Evolutionary conservation across 768 basidiomycete genomes (phyloP).

Genomic region (Erythrobasidium yunnanense): DNA sequence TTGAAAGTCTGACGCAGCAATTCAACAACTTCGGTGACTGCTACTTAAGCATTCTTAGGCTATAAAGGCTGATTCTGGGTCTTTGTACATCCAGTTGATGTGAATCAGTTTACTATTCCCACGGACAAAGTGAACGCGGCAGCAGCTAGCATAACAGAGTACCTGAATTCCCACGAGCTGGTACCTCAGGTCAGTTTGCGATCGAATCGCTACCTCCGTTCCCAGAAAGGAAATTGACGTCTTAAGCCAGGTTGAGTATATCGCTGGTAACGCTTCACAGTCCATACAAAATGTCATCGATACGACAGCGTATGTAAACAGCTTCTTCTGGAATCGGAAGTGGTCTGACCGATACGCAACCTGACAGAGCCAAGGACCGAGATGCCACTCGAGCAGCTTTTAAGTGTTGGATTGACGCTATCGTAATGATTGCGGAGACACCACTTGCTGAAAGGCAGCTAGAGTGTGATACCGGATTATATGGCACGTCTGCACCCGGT

Average conservation of each 20-base stretch:
- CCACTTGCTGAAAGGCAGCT: conserved; percentile 2
- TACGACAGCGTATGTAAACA: too few relatives aligned
- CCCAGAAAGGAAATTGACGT: too few relatives aligned
- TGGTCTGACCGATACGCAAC: too few relatives aligned
- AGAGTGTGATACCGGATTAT: not conserved
- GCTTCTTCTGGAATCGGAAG: too few relatives aligned
- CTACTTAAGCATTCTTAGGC: too few relatives aligned
- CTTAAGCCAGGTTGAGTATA: too few relatives aligned
- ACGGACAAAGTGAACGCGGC: conserved; percentile 20
- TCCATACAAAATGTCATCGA: conserved; percentile 9
- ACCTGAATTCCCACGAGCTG: not conserved
- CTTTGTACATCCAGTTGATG: too few relatives aligned
- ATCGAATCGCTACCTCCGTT: too few relatives aligned
- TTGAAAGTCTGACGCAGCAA: conserved; percentile 1
- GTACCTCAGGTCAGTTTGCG: too few relatives aligned
- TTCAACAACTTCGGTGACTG: conserved; percentile 10
- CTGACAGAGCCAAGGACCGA: not conserved
- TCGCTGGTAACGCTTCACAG: conserved; percentile 9
- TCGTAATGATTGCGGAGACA: not conserved
- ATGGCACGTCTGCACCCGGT: conserved; percentile 1
- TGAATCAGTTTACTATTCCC: too few relatives aligned
- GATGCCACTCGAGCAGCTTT: conserved; percentile 1
- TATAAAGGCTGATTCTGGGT: too few relatives aligned
- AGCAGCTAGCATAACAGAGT: not conserved
- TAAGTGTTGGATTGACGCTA: conserved; percentile 6